Evolutionary conservation across 2,329 filamentous ascomycete species (phyloP).

Genomic region (Trichophyton benhamiae): DNA sequence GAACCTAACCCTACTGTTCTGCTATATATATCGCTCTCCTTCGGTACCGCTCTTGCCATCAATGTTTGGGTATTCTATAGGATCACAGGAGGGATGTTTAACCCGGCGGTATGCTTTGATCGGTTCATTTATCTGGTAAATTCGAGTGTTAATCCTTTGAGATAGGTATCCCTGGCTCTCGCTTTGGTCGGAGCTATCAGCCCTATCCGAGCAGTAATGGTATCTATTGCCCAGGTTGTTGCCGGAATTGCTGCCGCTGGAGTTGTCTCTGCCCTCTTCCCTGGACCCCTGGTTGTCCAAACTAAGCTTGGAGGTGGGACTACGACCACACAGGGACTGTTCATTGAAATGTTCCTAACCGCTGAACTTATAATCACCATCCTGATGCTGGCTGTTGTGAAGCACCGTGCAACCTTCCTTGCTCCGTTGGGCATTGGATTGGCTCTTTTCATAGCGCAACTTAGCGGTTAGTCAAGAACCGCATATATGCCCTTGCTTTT

Average conservation of each 20-base stretch:
- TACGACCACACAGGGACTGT: slow-evolving; percentile 46
- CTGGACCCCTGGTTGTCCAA: slow-evolving; percentile 42
- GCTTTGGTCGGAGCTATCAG: slow-evolving; percentile 47
- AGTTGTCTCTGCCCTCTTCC: slow-evolving; percentile 47
- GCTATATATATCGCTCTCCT: slow-evolving; percentile 34
- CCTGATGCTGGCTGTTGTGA: slow-evolving; percentile 59
- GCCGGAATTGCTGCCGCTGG: slow-evolving; percentile 48
- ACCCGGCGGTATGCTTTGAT: slow-evolving; percentile 32
- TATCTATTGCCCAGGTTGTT: slow-evolving; percentile 47
- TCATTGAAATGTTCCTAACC: slow-evolving; percentile 56
- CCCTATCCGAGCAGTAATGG: slow-evolving; percentile 39
- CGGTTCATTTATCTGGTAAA: not conserved
- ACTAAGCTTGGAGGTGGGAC: slow-evolving; percentile 45
- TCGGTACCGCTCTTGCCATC: slow-evolving; percentile 38
- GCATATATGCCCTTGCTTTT: not conserved
- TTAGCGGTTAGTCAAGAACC: slow-evolving; percentile 29
- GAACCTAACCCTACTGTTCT: slow-evolving; percentile 24
- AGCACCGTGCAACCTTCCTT: slow-evolving; percentile 59
- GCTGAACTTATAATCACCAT: slow-evolving; percentile 52
- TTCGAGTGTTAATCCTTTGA: not conserved
- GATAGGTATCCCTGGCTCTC: slow-evolving; percentile 46
- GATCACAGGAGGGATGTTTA: slow-evolving; percentile 41
- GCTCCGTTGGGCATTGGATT: slow-evolving; percentile 62
- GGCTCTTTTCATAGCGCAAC: slow-evolving; percentile 51
- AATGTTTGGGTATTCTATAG: slow-evolving; percentile 46